A percentile compares a stretch with the other conserved stretches of the same genome.
Conservation (phyloP, 2,329 filamentous ascomycete genomes). For the Coniella lustricola region DNA sequence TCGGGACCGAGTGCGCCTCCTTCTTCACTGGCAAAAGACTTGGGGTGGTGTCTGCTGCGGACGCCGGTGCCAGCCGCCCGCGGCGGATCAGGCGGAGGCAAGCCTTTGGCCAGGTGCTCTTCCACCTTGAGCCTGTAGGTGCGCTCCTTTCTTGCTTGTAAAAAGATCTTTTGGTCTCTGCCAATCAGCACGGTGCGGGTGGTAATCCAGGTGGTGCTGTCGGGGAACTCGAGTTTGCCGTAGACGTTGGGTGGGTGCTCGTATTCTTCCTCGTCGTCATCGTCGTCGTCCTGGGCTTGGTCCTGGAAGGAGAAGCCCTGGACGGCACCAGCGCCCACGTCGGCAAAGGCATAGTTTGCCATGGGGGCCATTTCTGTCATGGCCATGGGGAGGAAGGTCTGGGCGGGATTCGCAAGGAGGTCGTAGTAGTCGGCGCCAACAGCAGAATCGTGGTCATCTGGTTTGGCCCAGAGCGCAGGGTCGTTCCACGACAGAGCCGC, state of each 20-base stretch:
- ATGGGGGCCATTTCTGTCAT: neutral
- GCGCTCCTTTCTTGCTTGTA: conserved; percentile 47
- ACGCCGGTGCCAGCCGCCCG: conserved; percentile 26
- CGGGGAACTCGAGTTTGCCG: conserved; percentile 9
- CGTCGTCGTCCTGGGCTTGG: neutral
- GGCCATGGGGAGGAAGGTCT: neutral
- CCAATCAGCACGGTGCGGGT: conserved; percentile 14
- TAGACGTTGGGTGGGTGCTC: neutral
- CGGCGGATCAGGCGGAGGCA: conserved; percentile 45
- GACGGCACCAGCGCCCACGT: neutral
- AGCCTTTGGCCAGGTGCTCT: conserved; percentile 39
- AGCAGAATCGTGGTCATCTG: no score
- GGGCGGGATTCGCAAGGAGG: neutral
- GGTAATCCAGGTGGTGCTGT: conserved; percentile 11
- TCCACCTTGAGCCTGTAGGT: conserved; percentile 38
- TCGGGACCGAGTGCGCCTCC: conserved; percentile 61
- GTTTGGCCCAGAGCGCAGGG: no score
- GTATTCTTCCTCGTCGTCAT: neutral
- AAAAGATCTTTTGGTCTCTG: conserved; percentile 17
- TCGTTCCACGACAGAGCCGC: no score
- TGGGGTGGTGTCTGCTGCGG: conserved; percentile 48
- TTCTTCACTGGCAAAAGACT: conserved; percentile 62
- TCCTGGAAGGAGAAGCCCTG: neutral
- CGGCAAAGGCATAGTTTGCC: neutral
- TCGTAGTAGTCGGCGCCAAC: neutral